Conservation (phyloP, 75 land plant genomes). For the Selaginella tamariscina region DNA sequence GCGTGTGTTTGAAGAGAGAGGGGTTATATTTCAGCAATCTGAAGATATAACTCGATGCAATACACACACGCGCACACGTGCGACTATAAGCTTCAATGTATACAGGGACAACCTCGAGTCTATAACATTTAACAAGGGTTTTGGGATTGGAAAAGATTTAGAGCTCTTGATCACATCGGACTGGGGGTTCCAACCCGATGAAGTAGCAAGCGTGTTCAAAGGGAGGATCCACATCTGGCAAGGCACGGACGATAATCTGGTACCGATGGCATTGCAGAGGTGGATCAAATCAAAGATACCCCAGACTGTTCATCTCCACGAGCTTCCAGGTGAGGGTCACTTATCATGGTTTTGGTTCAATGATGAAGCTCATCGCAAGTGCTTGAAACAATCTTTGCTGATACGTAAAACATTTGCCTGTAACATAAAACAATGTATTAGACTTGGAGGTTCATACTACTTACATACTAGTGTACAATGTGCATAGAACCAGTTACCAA, state of each 20-base stretch:
- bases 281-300: constrained; percentile 11
- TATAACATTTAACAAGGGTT: constrained; percentile 17
- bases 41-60: not conserved
- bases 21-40: not conserved
- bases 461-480: not conserved
- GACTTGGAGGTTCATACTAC: not conserved
- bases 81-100: not conserved
- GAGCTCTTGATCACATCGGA: constrained; percentile 10
- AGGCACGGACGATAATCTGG: constrained; percentile 19
- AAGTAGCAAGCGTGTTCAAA: constrained; percentile 16
- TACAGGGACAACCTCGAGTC: constrained; percentile 22
- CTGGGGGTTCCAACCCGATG: constrained; percentile 27
- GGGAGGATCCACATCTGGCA: constrained; percentile 24
- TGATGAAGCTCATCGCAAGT: constrained; percentile 19
- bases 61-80: not conserved
- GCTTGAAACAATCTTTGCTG: constrained; percentile 17
- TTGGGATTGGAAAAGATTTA: constrained; percentile 26
- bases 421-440: not conserved
- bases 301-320: not conserved
- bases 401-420: not conserved
- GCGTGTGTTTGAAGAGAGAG: not conserved
- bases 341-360: constrained; percentile 30
- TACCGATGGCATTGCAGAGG: constrained; percentile 16
- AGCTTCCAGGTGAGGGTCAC: constrained; percentile 21
- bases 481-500: not conserved